phyloP scores from a whole-genome alignment of 78 protist genomes.

The Diacronema lutheri region DNA sequence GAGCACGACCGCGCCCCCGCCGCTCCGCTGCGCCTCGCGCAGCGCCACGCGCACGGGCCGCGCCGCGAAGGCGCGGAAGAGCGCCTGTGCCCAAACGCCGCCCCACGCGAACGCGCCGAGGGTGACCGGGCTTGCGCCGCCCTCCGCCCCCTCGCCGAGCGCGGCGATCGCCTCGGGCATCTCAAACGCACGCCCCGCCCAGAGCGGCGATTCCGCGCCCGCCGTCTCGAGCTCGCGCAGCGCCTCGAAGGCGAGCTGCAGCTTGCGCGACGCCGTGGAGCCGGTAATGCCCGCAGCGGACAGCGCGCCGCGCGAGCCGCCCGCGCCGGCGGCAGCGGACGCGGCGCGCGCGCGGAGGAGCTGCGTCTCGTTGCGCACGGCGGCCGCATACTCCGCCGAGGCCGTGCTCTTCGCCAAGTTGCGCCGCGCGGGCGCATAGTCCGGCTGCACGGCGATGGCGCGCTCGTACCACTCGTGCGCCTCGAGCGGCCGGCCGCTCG shows the following conservation, averaged over 20 bases:
- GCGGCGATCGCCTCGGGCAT: background rate
- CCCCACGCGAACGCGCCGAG: constrained; percentile 25
- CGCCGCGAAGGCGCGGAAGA: background rate
- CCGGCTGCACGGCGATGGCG: background rate
- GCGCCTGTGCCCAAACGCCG: background rate
- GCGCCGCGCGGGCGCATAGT: too few relatives aligned
- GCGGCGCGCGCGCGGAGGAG: background rate
- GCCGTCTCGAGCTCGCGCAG: background rate
- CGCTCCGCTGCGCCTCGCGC: background rate
- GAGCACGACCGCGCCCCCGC: background rate
- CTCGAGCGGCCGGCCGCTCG: background rate
- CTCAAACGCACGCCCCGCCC: background rate
- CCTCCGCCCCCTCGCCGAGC: background rate
- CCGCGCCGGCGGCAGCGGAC: background rate
- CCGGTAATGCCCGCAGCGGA: background rate
- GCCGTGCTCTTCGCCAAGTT: background rate
- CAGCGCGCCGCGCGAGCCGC: background rate
- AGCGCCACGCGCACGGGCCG: background rate
- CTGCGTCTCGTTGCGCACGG: too few relatives aligned
- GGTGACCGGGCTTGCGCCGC: background rate
- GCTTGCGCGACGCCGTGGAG: background rate
- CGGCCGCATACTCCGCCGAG: too few relatives aligned
- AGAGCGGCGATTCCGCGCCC: background rate
- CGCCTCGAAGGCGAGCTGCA: background rate
- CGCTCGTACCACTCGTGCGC: background rate